These are phyloP conservation scores for Stemphylium beticola DNA, from an alignment of 2,329 filamentous ascomycete genomes.

Conservation along the genomic window DNA sequence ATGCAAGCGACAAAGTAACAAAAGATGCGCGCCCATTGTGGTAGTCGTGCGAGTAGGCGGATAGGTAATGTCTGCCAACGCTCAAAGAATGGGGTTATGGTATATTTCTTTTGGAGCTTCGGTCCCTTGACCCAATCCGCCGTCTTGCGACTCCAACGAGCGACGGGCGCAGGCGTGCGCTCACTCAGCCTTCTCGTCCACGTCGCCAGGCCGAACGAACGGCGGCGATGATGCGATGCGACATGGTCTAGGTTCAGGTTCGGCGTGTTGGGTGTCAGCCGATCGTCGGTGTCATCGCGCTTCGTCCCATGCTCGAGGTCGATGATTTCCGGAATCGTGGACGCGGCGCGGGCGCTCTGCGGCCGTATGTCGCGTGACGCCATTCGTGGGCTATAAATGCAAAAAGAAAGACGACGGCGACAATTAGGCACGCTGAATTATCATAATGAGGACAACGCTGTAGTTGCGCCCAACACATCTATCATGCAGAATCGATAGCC, in stretches of 20 bases:
- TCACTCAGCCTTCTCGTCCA: constrained; percentile 21
- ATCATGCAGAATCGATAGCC: too few species aligned
- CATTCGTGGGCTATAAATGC: background rate
- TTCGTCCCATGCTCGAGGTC: constrained; percentile 18
- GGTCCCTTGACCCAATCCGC: constrained; percentile 56
- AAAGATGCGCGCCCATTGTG: constrained; percentile 61
- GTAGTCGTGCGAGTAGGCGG: constrained; percentile 64
- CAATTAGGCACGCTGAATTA: too few species aligned
- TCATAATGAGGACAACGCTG: too few species aligned
- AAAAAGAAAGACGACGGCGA: too few species aligned
- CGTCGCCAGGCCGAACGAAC: background rate
- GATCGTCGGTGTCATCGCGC: constrained; percentile 1
- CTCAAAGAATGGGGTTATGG: constrained; percentile 63
- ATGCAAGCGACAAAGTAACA: constrained; percentile 65
- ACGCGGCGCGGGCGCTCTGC: constrained; percentile 1
- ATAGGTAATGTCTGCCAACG: constrained; percentile 70
- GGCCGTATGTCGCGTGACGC: constrained; percentile 7
- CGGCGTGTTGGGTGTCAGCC: background rate
- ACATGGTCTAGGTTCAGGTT: background rate
- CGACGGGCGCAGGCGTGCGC: constrained; percentile 24
- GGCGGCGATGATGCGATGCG: constrained; percentile 6
- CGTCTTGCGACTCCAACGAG: constrained; percentile 25
- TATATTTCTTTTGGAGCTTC: constrained; percentile 50
- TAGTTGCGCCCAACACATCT: too few species aligned
- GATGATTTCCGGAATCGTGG: constrained; percentile 5